These are phyloP conservation scores for Amanita rimosa DNA, from an alignment of 768 basidiomycete species.

Conservation along the genomic window DNA sequence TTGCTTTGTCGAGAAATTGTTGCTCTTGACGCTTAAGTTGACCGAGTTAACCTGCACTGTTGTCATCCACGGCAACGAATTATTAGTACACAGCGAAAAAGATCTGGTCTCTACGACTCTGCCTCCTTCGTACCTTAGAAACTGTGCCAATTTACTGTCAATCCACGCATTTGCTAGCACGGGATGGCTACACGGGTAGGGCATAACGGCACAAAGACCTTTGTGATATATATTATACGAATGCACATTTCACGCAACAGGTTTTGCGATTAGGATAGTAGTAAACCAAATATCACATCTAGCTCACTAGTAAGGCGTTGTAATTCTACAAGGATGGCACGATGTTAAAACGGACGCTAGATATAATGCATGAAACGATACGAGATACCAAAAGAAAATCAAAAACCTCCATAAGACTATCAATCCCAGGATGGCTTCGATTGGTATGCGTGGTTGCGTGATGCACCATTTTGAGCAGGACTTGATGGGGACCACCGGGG, in stretches of 20 bases:
- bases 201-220: too few relatives aligned
- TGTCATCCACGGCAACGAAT: too few relatives aligned
- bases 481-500: conserved; percentile 79
- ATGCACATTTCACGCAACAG: background rate
- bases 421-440: conserved; percentile 43
- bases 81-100: too few relatives aligned
- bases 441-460: conserved; percentile 33
- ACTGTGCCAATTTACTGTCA: too few relatives aligned
- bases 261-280: background rate
- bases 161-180: too few relatives aligned
- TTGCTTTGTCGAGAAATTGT: too few relatives aligned
- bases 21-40: too few relatives aligned
- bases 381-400: conserved; percentile 11
- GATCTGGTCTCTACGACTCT: too few relatives aligned
- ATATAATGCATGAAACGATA: conserved; percentile 15
- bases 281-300: conserved; percentile 11
- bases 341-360: conserved; percentile 14
- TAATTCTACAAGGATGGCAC: conserved; percentile 19
- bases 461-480: conserved; percentile 47
- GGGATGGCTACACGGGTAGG: too few relatives aligned
- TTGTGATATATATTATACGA: too few relatives aligned
- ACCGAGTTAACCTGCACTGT: too few relatives aligned
- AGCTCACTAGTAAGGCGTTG: conserved; percentile 15
- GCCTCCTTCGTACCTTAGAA: too few relatives aligned
- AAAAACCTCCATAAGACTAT: conserved; percentile 9